Percentiles rank a stretch among this genome's conserved stretches.
Conservation (phyloP, 2,329 filamentous ascomycete genomes). For the Neoarthrinium moseri region DNA sequence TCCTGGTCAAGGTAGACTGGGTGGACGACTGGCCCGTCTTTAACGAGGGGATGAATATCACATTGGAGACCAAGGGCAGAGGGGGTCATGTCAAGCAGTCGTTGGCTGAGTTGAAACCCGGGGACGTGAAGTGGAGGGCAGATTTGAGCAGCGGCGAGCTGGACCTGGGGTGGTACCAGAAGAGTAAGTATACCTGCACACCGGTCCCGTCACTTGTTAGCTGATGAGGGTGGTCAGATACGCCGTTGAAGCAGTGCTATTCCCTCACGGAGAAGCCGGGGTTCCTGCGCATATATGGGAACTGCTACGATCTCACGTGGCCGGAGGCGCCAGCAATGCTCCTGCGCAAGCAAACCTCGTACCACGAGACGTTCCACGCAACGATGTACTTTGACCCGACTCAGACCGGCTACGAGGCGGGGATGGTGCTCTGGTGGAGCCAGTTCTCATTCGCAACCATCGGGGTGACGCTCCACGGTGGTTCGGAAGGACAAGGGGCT, state of each 20-base stretch:
- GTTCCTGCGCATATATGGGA: constrained; percentile 47
- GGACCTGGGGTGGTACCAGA: constrained; percentile 37
- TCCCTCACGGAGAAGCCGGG: constrained; percentile 42
- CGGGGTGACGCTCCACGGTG: constrained; percentile 23
- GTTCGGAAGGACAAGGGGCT: constrained; percentile 11
- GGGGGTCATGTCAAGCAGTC: constrained; percentile 16
- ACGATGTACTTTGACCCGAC: constrained; percentile 45
- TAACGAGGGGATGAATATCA: constrained; percentile 43
- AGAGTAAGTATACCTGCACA: constrained; percentile 22
- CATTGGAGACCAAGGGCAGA: constrained; percentile 32
- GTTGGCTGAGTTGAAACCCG: constrained; percentile 21
- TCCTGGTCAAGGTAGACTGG: constrained; percentile 49
- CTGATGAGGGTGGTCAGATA: constrained; percentile 32
- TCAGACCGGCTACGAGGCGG: constrained; percentile 46
- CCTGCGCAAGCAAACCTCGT: constrained; percentile 51
- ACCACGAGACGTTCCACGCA: constrained; percentile 38
- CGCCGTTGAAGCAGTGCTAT: constrained; percentile 44
- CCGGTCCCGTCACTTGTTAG: background rate
- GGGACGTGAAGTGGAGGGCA: constrained; percentile 29
- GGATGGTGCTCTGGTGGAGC: constrained; percentile 53
- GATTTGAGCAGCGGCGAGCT: constrained; percentile 31
- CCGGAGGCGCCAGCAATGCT: constrained; percentile 52
- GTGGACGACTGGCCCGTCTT: constrained; percentile 50
- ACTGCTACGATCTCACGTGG: constrained; percentile 48
- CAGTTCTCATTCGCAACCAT: constrained; percentile 37